Conservation (phyloP, 2,329 filamentous ascomycete species). For the Dothistroma pini region DNA sequence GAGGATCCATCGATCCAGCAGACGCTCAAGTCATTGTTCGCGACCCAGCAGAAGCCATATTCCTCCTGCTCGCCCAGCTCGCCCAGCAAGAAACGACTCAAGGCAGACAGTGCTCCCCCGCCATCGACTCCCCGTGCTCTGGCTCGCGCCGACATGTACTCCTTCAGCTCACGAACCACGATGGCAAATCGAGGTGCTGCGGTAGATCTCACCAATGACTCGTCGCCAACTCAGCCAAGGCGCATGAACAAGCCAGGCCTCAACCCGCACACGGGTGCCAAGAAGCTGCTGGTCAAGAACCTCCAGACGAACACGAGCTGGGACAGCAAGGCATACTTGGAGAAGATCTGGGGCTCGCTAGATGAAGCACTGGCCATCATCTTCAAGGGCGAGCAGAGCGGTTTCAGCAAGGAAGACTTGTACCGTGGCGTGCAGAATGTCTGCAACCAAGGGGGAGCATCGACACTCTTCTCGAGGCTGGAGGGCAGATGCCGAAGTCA, state of each 20-base stretch:
- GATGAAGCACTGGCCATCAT: constrained; percentile 69
- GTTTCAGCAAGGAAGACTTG: constrained; percentile 74
- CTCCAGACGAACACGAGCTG: constrained; percentile 62
- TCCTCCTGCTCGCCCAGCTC: constrained; percentile 26
- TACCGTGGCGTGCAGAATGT: constrained; percentile 90
- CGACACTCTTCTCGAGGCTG: constrained; percentile 64
- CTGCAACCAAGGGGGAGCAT: constrained; percentile 72
- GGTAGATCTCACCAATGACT: constrained; percentile 45
- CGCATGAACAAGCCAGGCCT: constrained; percentile 45
- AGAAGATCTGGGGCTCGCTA: constrained; percentile 69
- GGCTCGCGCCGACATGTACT: constrained; percentile 52
- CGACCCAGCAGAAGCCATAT: constrained; percentile 31
- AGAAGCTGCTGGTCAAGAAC: constrained; percentile 92
- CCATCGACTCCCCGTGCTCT: constrained; percentile 22
- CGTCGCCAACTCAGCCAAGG: constrained; percentile 29
- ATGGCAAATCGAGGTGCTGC: constrained; percentile 35
- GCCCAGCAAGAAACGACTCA: constrained; percentile 42
- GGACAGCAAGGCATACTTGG: constrained; percentile 73
- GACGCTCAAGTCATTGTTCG: constrained; percentile 46
- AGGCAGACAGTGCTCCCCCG: constrained; percentile 31
- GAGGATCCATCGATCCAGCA: constrained; percentile 34
- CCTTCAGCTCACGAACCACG: constrained; percentile 41
- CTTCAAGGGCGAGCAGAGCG: constrained; percentile 59
- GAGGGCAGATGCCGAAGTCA: constrained; percentile 64
- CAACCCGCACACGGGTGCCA: constrained; percentile 71